Base-by-base conservation (phyloP, 148 eudicot species). In the Fagopyrum esculentum region DNA sequence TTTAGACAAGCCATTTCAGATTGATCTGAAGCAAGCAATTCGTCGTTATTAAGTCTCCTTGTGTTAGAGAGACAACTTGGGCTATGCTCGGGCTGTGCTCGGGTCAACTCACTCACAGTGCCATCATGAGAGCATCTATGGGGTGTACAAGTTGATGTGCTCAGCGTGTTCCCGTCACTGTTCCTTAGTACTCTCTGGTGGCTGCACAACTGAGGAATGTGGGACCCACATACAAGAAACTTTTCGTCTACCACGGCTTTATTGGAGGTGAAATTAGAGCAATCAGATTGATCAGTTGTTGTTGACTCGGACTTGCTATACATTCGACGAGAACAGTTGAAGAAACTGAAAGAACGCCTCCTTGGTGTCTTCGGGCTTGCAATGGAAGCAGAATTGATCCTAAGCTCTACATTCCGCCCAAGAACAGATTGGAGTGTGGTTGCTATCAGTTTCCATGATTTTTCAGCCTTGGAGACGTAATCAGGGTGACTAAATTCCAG, bases 381-480 rank as follows among this genome's bases (percentile, higher is more conserved):
- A 60, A 45, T 54, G 19, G 77, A 76, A 40, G 78, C 43, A 51
- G 84, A 87, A 73, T 80, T 86, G 79, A 96, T 90, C 76, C 93
- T 88, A 10, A 96, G 84, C 84, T 96, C 99, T 71, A 96, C 89
- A 59, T 92, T 96, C 74, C 91, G 82, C 54, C 97, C 90, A 15
- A 96, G 80, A 29, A 81, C 78, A 17, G 84, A 75, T 55, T 92
- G 98, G 82, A 96, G 90, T 45, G 93, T 79, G 77, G 84, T 82
- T 59, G 98, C 99, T 19, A 96, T 90, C 72, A 75, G 52, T 83
- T 92, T 90, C 98, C 98, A 92, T 56, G 94, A 92, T 76, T 86
- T 92, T 78, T 96, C 99, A n/a, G 97, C 99, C 83, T 90, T 96
- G 5, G 87, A 79, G 54, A 87, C 97, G 66, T 87, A 77, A 77